These are phyloP conservation scores for Elsinoe arachidis DNA, from an alignment of 2,329 filamentous ascomycete genomes.

Conservation along the genomic window DNA sequence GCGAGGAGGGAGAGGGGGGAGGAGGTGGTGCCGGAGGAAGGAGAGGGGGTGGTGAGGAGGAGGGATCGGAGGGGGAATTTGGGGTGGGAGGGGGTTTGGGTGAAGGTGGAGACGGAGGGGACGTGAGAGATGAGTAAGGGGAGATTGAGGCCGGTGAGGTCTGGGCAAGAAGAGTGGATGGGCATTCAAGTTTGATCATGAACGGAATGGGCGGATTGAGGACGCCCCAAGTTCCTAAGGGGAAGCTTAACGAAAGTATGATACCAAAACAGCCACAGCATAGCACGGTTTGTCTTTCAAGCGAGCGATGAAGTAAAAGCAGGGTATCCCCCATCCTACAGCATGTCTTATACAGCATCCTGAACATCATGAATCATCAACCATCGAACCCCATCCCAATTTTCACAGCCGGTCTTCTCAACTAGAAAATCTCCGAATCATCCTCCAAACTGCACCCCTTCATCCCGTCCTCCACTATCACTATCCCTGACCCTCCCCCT, in stretches of 20 bases:
- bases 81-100: constrained; percentile 8
- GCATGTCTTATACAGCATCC: too few species aligned
- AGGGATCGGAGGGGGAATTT: constrained; percentile 1
- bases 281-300: too few species aligned
- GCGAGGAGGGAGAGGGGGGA: constrained; percentile 1
- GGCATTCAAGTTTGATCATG: too few species aligned
- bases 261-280: too few species aligned
- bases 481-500: neutral
- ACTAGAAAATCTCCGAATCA: constrained; percentile 13
- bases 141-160: neutral
- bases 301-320: too few species aligned
- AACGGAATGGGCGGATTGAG: too few species aligned
- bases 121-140: neutral
- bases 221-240: too few species aligned
- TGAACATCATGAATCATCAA: too few species aligned
- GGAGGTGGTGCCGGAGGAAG: constrained; percentile 2
- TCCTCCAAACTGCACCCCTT: constrained; percentile 3
- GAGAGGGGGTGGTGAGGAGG: neutral
- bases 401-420: neutral
- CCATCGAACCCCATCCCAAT: neutral
- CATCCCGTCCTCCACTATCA: neutral
- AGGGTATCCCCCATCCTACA: too few species aligned
- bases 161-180: neutral
- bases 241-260: too few species aligned
- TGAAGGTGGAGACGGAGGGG: constrained; percentile 13